These are phyloP conservation scores for Tetraselmis striata DNA, from an alignment of 139 green algal species.

Conservation along the genomic window DNA sequence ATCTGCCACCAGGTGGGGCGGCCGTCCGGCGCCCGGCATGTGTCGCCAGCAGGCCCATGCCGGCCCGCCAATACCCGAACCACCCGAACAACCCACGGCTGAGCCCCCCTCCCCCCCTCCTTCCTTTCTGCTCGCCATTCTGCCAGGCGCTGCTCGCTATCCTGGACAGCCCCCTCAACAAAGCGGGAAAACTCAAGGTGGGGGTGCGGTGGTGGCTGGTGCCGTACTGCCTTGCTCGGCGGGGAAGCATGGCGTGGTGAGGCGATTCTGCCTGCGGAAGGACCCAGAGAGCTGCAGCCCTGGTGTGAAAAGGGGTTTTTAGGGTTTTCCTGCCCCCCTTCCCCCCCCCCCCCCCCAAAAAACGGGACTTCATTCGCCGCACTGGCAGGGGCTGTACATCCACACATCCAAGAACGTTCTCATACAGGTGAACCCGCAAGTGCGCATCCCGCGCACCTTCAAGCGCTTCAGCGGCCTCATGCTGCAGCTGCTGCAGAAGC, in stretches of 20 bases:
- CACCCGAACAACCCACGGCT: too few species aligned
- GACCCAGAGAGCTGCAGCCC: too few species aligned
- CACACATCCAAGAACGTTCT: conserved; percentile 88
- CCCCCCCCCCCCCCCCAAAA: too few species aligned
- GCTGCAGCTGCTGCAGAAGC: conserved; percentile 96
- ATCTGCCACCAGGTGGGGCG: conserved; percentile 91
- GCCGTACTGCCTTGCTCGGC: not conserved
- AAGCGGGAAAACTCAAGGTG: conserved; percentile 81
- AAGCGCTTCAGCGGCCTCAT: conserved; percentile 90
- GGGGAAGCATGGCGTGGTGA: not conserved
- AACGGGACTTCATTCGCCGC: too few species aligned
- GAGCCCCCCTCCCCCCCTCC: too few species aligned
- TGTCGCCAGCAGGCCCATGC: too few species aligned
- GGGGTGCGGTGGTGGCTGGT: not conserved
- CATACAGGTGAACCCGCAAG: conserved; percentile 85
- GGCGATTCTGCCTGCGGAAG: too few species aligned
- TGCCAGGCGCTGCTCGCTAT: conserved; percentile 88
- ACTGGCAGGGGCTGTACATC: conserved; percentile 79
- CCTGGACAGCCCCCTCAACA: conserved; percentile 92
- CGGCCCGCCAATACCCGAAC: too few species aligned
- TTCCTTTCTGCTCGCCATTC: too few species aligned
- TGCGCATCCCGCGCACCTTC: conserved; percentile 91
- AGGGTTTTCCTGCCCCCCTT: too few species aligned
- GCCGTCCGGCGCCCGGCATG: not conserved
- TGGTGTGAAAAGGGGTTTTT: too few species aligned